Evolutionary conservation across 2,329 filamentous ascomycete genomes (phyloP).

Genomic region (Tolypocladium pustulatum): DNA sequence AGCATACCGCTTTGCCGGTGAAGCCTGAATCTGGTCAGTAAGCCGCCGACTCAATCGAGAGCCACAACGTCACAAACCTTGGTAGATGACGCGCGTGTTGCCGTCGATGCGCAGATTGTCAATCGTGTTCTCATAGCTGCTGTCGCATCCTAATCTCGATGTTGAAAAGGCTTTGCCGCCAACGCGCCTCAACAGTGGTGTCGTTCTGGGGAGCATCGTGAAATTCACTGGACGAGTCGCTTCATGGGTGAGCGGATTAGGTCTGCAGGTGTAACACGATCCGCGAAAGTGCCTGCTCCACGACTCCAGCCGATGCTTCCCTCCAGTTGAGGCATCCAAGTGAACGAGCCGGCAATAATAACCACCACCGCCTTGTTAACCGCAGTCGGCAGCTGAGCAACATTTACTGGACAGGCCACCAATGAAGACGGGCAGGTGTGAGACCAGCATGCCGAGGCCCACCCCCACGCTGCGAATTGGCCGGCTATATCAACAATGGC

Average conservation of each 20-base stretch:
- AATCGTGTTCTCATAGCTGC: conserved; percentile 17
- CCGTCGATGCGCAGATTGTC: conserved; percentile 15
- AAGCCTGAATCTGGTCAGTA: conserved; percentile 17
- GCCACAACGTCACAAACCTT: conserved; percentile 12
- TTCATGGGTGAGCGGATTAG: too few species aligned
- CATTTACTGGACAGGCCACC: background rate
- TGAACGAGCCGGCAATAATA: background rate
- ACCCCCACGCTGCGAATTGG: background rate
- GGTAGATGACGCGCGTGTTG: conserved; percentile 23
- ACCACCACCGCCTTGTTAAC: background rate
- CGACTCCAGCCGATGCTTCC: background rate
- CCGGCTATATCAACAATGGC: background rate
- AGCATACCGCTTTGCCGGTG: conserved; percentile 24
- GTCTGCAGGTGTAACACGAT: too few species aligned
- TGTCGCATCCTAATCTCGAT: background rate
- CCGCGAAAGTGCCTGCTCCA: too few species aligned
- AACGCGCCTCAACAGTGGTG: background rate
- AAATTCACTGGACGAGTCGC: background rate
- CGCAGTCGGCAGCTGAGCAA: background rate
- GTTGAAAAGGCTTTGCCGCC: background rate
- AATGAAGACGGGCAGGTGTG: background rate
- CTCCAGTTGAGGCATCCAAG: background rate
- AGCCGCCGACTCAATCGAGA: background rate
- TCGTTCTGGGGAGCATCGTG: background rate
- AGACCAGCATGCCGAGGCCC: background rate